A percentile compares a stretch with the other conserved stretches of the same genome.
These are phyloP conservation scores for Tephrocybe sp. DNA, from an alignment of 768 basidiomycete species.

Conservation along the genomic window DNA sequence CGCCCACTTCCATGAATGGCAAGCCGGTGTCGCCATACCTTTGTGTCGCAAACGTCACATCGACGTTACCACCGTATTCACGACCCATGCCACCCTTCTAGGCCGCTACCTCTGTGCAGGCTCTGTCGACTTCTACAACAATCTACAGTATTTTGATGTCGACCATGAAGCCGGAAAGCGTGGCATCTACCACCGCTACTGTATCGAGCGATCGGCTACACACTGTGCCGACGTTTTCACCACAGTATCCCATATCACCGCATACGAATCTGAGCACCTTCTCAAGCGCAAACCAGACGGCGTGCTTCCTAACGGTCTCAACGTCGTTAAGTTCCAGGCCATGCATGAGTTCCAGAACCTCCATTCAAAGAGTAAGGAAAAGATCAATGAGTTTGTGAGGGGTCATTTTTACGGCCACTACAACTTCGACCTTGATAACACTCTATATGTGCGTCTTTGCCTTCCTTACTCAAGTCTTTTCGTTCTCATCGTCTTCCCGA, in stretches of 20 bases:
- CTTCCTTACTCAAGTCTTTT: background rate
- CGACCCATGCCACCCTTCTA: constrained; percentile 96
- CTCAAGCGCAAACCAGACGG: constrained; percentile 98
- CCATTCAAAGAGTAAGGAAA: constrained; percentile 90
- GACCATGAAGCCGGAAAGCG: constrained; percentile 99
- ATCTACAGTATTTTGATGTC: constrained; percentile 98
- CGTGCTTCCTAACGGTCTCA: constrained; percentile 94
- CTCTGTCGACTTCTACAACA: constrained; percentile 99
- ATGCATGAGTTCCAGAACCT: constrained; percentile 99
- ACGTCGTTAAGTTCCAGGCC: constrained; percentile 98
- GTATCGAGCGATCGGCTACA: constrained; percentile 91
- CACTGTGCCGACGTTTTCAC: constrained; percentile 99
- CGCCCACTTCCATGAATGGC: constrained; percentile 99
- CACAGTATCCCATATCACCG: constrained; percentile 96
- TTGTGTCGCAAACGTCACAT: constrained; percentile 95
- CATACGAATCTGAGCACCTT: constrained; percentile 94
- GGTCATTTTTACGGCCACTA: constrained; percentile 99
- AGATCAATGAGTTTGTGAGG: constrained; percentile 96
- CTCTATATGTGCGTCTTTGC: constrained; percentile 62
- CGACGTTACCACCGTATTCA: constrained; percentile 98
- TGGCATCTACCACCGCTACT: constrained; percentile 97
- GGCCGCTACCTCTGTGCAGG: constrained; percentile 99
- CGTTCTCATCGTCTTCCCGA: background rate
- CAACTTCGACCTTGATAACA: constrained; percentile 93
- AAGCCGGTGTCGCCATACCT: constrained; percentile 93